These are phyloP conservation scores for Piromyces finnis DNA, from an alignment of 192 early-diverging fungal genomes.

Conservation along the genomic window DNA sequence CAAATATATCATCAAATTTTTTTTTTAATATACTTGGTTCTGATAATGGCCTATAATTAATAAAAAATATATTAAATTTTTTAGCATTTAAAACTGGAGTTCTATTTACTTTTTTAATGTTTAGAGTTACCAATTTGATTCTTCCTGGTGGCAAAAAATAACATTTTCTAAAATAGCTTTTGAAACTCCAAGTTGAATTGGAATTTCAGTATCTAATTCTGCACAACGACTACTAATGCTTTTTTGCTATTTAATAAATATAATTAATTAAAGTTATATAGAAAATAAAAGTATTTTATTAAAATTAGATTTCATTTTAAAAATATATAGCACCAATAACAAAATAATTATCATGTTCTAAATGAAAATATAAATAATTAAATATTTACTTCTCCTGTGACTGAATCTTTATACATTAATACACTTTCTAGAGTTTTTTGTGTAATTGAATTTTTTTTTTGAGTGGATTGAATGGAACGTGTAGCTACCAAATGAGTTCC, in stretches of 20 bases:
- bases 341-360: too few species aligned
- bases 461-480: constrained; percentile 59
- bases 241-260: constrained; percentile 6
- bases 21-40: constrained; percentile 78
- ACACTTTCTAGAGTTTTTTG: constrained; percentile 68
- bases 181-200: constrained; percentile 73
- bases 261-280: neutral
- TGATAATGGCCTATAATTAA: constrained; percentile 48
- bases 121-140: constrained; percentile 58
- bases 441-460: constrained; percentile 30
- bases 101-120: too few species aligned
- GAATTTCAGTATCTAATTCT: constrained; percentile 71
- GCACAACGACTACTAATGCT: constrained; percentile 66
- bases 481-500: constrained; percentile 52
- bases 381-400: constrained; percentile 33
- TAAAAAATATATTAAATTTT: too few species aligned
- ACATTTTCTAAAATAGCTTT: constrained; percentile 89
- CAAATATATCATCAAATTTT: constrained; percentile 97
- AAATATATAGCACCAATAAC: too few species aligned
- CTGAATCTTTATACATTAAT: constrained; percentile 31
- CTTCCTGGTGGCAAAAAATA: constrained; percentile 98
- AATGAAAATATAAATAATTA: too few species aligned
- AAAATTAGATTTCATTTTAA: neutral
- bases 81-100: too few species aligned
- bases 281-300: constrained; percentile 11